Conservation (phyloP, 2,329 filamentous ascomycete species). For the Neonectria hederae region DNA sequence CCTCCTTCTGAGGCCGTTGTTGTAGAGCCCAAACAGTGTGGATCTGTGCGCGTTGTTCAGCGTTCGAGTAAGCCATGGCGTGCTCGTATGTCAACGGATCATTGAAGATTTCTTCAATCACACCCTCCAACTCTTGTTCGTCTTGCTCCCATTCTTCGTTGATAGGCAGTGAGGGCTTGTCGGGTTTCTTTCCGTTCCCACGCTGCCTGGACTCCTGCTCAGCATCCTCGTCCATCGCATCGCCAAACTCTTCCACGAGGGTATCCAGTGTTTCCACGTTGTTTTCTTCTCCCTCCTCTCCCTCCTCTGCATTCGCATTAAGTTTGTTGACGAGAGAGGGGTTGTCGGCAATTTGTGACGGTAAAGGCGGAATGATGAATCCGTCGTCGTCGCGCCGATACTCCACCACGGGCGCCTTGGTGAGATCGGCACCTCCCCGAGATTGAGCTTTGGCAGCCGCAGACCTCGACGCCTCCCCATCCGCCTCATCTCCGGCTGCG, state of each 20-base stretch:
- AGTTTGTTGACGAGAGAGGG: conserved; percentile 39
- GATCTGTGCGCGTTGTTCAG: conserved; percentile 63
- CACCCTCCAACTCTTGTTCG: conserved; percentile 72
- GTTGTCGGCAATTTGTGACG: conserved; percentile 51
- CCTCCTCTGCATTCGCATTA: conserved; percentile 22
- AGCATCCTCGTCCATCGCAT: conserved; percentile 47
- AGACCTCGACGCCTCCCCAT: conserved; percentile 18
- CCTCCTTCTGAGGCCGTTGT: conserved; percentile 56
- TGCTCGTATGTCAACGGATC: conserved; percentile 67
- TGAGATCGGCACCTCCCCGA: conserved; percentile 48
- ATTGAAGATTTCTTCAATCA: conserved; percentile 76
- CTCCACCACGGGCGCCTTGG: conserved; percentile 47
- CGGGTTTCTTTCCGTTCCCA: conserved; percentile 33
- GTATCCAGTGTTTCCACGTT: conserved; percentile 49
- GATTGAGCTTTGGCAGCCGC: conserved; percentile 16
- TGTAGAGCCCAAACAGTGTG: conserved; percentile 63
- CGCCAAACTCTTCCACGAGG: conserved; percentile 58
- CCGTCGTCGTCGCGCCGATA: conserved; percentile 71
- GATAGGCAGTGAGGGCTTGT: conserved; percentile 61
- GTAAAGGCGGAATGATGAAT: conserved; percentile 69
- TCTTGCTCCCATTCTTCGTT: conserved; percentile 70
- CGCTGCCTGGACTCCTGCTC: conserved; percentile 19
- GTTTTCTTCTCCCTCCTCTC: conserved; percentile 28
- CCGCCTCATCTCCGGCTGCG: conserved; percentile 42
- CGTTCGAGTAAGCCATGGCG: conserved; percentile 66